Evolutionary conservation across 768 basidiomycete genomes (phyloP), one percentile per base, ranked within the genome.

Genomic region (Leucocoprinus birnbaumii): DNA sequence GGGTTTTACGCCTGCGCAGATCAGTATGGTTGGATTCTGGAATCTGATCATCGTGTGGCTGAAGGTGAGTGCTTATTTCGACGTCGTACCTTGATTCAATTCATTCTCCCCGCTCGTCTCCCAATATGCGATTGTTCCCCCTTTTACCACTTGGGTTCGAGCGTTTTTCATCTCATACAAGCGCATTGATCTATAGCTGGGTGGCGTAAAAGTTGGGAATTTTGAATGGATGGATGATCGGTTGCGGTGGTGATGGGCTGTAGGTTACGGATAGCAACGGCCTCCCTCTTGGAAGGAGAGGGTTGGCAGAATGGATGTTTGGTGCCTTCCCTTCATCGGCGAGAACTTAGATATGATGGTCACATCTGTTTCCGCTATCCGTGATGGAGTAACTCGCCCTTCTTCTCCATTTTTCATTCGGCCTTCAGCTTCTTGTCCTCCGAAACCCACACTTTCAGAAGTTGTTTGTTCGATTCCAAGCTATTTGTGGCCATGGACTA

Each of bases 1-100:
- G 3, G 90, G 89, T 3, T 81, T 87, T 62, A 80, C 84, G 0
- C 87, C 94, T 0, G 81, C 86, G 7, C 80, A 98, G 65, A 78
- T 98, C 18, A 84, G 85, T 62, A 89, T 97, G 89, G 83, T 98
- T 44, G 94, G 96, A 0, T 95, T 97, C 64, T 98, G 95, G 96
- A 98, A 96, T 65, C 77, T 98, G 45, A 89, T 96, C 24, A 76
- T 98, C 27, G 91, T 98, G 1, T 98, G 96, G 97, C 74, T 98
- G 1, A 98, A 98, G 83, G 95, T 93, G 61, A 14, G 78, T 60
- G 43, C 43, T 21, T 46, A n/a, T 24, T 26, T 5, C n/a, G 11
- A 24, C 31, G 21, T 48, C 11, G 14, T 18, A 9, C 27, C 47
- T 55, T 37, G 22, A 47, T 54, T 41, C n/a, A 22, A 26, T n/a